Percentiles rank a stretch among this genome's conserved stretches.
Evolutionary conservation across 2,329 filamentous ascomycete genomes (phyloP).

Genomic region (Curvularia sp.): DNA sequence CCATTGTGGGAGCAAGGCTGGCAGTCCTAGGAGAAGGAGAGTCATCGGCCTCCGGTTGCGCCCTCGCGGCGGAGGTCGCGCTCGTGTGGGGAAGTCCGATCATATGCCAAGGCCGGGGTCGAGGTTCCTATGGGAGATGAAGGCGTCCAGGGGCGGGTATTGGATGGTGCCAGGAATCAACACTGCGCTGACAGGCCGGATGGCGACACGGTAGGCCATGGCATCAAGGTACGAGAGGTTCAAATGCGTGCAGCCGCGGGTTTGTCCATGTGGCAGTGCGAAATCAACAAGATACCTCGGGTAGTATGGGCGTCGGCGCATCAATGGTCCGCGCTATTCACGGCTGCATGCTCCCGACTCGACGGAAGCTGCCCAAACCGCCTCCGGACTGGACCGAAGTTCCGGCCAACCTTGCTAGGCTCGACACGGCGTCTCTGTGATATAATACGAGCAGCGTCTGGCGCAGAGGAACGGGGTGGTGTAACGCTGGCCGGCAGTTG

Average conservation of each 20-base stretch:
- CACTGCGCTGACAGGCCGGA: conserved; percentile 18
- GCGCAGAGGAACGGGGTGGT: background rate
- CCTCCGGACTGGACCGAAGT: conserved; percentile 27
- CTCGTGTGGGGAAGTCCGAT: conserved; percentile 49
- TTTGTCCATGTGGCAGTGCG: conserved; percentile 27
- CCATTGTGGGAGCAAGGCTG: conserved; percentile 42
- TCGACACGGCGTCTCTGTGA: conserved; percentile 8
- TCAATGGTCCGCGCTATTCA: conserved; percentile 34
- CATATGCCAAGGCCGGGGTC: conserved; percentile 44
- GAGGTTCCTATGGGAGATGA: conserved; percentile 25
- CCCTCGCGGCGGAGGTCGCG: conserved; percentile 23
- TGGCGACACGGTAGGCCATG: conserved; percentile 18
- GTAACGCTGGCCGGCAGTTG: conserved; percentile 11
- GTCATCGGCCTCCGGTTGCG: conserved; percentile 37
- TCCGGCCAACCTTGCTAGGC: conserved; percentile 21
- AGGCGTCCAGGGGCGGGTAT: conserved; percentile 14
- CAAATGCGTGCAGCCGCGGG: conserved; percentile 18
- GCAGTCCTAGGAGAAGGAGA: conserved; percentile 37
- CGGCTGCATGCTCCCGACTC: conserved; percentile 36
- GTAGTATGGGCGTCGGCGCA: conserved; percentile 35
- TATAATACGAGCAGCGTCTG: background rate
- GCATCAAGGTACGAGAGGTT: conserved; percentile 19
- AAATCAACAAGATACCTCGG: conserved; percentile 38
- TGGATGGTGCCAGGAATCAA: conserved; percentile 19
- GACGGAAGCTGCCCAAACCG: conserved; percentile 16